phyloP scores from a whole-genome alignment of 2,329 filamentous ascomycete genomes.

The Penicillium palitans region DNA sequence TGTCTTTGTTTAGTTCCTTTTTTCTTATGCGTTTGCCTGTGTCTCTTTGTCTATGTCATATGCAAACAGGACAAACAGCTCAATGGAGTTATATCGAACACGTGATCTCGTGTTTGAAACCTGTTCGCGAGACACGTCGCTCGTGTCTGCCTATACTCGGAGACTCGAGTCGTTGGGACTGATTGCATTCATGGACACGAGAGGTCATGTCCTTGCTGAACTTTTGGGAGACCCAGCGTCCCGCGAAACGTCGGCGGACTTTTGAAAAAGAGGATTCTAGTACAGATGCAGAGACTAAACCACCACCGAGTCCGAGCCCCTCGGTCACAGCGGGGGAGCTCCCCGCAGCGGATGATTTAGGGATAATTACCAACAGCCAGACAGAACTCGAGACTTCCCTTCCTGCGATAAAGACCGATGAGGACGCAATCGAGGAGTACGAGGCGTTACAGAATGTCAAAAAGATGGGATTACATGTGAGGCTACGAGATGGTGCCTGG shows the following conservation, averaged over 20 bases:
- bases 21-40: background rate
- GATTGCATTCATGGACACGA: conserved; percentile 13
- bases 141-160: background rate
- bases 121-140: conserved; percentile 23
- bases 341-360: conserved; percentile 32
- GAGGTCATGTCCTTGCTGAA: conserved; percentile 38
- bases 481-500: conserved; percentile 64
- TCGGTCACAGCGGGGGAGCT: conserved; percentile 41
- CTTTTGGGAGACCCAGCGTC: conserved; percentile 38
- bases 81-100: conserved; percentile 22
- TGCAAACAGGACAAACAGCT: conserved; percentile 28
- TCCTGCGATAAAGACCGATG: conserved; percentile 65
- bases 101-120: conserved; percentile 34
- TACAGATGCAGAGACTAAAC: conserved; percentile 7
- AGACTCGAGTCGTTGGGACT: background rate
- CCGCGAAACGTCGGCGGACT: conserved; percentile 35
- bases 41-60: background rate
- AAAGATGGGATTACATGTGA: conserved; percentile 47
- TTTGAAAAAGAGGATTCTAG: conserved; percentile 13
- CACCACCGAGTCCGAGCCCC: conserved; percentile 25
- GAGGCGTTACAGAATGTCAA: conserved; percentile 61
- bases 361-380: conserved; percentile 40
- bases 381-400: conserved; percentile 73
- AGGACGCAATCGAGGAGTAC: conserved; percentile 76
- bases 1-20: background rate